A percentile compares a stretch with the other conserved stretches of the same genome.
Conservation (phyloP, 2,329 filamentous ascomycete species). For the Aspergillus sp. region DNA sequence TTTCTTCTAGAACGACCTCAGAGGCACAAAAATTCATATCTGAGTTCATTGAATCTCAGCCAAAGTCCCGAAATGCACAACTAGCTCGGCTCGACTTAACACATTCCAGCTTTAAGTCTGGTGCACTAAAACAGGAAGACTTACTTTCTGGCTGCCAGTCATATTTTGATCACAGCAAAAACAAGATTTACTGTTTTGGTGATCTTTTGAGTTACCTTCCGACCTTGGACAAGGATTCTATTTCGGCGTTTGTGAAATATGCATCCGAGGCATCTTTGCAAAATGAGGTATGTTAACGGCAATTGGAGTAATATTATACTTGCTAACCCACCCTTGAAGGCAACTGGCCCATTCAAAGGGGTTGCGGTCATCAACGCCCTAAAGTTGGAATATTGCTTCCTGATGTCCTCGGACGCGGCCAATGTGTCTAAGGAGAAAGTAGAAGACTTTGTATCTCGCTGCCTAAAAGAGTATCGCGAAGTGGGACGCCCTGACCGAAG, state of each 20-base stretch:
- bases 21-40: constrained; percentile 35
- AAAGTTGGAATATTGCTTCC: constrained; percentile 45
- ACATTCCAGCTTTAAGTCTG: constrained; percentile 25
- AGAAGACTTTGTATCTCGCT: constrained; percentile 40
- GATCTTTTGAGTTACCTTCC: constrained; percentile 41
- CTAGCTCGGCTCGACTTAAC: constrained; percentile 37
- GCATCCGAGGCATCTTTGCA: constrained; percentile 20
- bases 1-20: constrained; percentile 26
- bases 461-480: constrained; percentile 35
- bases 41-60: constrained; percentile 31
- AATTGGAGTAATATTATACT: background rate
- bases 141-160: constrained; percentile 38
- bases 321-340: constrained; percentile 15
- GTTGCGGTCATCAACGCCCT: constrained; percentile 43
- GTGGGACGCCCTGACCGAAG: constrained; percentile 21
- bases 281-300: constrained; percentile 23
- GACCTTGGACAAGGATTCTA: constrained; percentile 26
- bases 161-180: constrained; percentile 43
- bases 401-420: constrained; percentile 32
- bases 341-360: constrained; percentile 22
- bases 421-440: constrained; percentile 26
- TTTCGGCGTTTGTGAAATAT: constrained; percentile 30
- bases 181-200: constrained; percentile 47
- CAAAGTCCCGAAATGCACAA: constrained; percentile 44
- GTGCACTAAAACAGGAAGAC: constrained; percentile 27